A percentile compares a stretch with the other conserved stretches of the same genome.
Conservation (phyloP, 2,329 filamentous ascomycete species). For the Aspergillaceae sp. region DNA sequence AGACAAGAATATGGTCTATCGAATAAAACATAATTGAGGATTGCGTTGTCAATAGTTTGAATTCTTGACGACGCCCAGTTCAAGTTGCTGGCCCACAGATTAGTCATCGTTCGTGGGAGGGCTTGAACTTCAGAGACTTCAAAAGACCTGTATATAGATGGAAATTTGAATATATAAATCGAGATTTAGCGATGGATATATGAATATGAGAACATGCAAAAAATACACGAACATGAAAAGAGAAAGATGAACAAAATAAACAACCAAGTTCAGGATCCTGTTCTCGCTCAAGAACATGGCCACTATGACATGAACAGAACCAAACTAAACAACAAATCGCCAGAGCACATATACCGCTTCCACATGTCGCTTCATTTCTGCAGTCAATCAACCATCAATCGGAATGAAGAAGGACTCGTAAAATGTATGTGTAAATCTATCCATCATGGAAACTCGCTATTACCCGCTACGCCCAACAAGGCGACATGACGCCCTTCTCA, state of each 20-base stretch:
- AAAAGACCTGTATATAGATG: not conserved
- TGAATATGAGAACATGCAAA: constrained; percentile 6
- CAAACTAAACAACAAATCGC: constrained; percentile 9
- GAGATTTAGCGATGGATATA: not conserved
- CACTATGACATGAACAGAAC: constrained; percentile 5
- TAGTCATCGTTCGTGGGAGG: not conserved
- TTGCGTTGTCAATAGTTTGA: too few relatives aligned
- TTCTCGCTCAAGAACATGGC: constrained; percentile 21
- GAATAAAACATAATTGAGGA: too few relatives aligned
- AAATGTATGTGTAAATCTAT: too few relatives aligned
- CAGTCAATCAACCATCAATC: constrained; percentile 29
- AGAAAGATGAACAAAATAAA: not conserved
- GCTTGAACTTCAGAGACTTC: too few relatives aligned
- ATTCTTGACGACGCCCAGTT: too few relatives aligned
- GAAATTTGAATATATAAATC: not conserved
- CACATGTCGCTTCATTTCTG: constrained; percentile 6
- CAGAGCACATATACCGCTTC: constrained; percentile 8
- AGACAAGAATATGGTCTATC: too few relatives aligned
- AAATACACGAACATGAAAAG: constrained; percentile 3
- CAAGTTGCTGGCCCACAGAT: not conserved
- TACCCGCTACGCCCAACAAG: constrained; percentile 19
- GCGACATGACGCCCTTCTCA: constrained; percentile 11
- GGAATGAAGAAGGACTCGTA: constrained; percentile 10
- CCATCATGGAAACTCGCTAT: constrained; percentile 2
- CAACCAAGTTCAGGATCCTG: constrained; percentile 12